Percentiles rank a stretch among this genome's conserved stretches.
Evolutionary conservation across 331 rosid species (phyloP).

Genomic region (Pyrus hybrid): DNA sequence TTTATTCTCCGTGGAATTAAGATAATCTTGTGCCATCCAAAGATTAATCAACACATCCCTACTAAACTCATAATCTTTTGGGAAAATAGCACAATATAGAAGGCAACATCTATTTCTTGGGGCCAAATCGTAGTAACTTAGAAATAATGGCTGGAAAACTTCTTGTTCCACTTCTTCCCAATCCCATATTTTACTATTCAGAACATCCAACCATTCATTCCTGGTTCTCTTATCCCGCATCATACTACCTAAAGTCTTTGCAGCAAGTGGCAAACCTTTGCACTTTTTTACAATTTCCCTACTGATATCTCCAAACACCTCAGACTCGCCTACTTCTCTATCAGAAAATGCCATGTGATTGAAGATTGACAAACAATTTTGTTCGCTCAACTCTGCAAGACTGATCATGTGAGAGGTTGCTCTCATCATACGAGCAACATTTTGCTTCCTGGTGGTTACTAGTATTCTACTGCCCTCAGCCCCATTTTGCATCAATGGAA

Average conservation of each 20-base stretch:
- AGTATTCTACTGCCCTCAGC: background rate
- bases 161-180: too few relatives aligned
- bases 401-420: background rate
- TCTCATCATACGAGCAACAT: slow-evolving; percentile 1
- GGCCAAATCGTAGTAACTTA: slow-evolving; percentile 6
- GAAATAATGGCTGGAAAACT: background rate
- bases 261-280: slow-evolving; percentile 6
- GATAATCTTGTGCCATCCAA: background rate
- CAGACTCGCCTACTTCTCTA: background rate
- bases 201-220: background rate
- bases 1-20: background rate
- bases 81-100: background rate
- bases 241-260: slow-evolving; percentile 3
- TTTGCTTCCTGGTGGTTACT: background rate
- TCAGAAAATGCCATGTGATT: background rate
- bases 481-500: background rate
- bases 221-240: background rate
- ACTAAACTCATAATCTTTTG: background rate
- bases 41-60: background rate
- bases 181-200: background rate
- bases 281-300: background rate
- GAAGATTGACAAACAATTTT: background rate
- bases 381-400: background rate
- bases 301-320: background rate
- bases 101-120: background rate